These are phyloP conservation scores for Beta corolliflora DNA, from an alignment of 179 eudicot species.

Conservation along the genomic window DNA sequence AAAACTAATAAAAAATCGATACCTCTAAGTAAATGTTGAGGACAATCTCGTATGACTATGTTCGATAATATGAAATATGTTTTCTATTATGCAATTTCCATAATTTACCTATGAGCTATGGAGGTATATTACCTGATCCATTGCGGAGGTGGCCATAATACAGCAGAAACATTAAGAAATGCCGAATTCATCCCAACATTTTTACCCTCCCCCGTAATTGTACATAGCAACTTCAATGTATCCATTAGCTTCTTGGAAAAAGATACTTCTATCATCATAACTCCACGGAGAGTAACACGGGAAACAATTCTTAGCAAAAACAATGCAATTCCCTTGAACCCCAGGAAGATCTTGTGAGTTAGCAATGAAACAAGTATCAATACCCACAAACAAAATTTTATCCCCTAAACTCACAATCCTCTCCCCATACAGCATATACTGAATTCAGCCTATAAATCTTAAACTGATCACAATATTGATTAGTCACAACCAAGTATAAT, in stretches of 20 bases:
- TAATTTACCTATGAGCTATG: too few relatives aligned
- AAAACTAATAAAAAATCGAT: too few relatives aligned
- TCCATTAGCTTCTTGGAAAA: not conserved
- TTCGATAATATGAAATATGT: too few relatives aligned
- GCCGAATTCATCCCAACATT: not conserved
- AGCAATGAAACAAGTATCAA: slow-evolving; percentile 1
- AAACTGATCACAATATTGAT: not conserved
- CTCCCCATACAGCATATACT: not conserved
- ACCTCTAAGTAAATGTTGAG: too few relatives aligned
- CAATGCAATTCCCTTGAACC: not conserved
- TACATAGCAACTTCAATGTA: not conserved
- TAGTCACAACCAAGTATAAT: not conserved
- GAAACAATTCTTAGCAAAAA: not conserved
- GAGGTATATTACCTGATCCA: not conserved
- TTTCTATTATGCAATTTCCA: too few relatives aligned
- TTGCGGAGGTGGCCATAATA: not conserved
- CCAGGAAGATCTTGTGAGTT: not conserved
- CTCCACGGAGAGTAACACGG: not conserved
- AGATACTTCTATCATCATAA: not conserved
- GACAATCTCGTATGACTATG: too few relatives aligned
- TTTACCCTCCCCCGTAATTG: not conserved
- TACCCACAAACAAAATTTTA: not conserved
- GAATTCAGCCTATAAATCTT: slow-evolving; percentile 10
- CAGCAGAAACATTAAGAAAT: not conserved
- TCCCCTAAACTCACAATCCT: too few relatives aligned